Conservation (phyloP, 257 asterid genomes). For the Sherardia arvensis region DNA sequence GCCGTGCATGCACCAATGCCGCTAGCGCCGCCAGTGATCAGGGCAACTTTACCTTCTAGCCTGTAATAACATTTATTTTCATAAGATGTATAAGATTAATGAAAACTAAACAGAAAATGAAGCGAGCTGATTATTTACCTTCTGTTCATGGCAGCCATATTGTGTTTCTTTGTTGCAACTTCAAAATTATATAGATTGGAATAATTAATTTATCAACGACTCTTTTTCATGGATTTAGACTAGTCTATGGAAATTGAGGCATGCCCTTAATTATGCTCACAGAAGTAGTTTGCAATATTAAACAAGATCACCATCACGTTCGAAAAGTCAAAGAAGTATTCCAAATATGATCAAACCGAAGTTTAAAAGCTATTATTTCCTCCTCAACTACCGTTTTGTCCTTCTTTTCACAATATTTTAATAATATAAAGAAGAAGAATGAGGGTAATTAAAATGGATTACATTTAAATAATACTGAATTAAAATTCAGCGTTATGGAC, state of each 20-base stretch:
- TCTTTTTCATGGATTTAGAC: not conserved
- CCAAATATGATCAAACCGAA: not conserved
- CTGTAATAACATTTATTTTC: too few species aligned
- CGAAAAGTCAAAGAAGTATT: not conserved
- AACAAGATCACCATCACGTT: not conserved
- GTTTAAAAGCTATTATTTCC: too few species aligned
- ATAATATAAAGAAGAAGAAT: too few species aligned
- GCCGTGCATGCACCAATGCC: slow-evolving; percentile 17
- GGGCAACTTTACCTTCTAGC: slow-evolving; percentile 20
- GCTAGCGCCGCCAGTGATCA: slow-evolving; percentile 26
- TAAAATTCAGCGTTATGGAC: too few species aligned
- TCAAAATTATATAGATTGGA: not conserved
- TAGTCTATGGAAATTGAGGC: not conserved
- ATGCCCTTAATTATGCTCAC: too few species aligned
- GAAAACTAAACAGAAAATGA: too few species aligned
- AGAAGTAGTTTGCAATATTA: too few species aligned
- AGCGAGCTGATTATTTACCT: not conserved
- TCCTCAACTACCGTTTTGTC: too few species aligned
- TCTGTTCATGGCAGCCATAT: not conserved
- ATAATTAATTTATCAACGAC: not conserved
- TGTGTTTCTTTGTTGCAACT: not conserved
- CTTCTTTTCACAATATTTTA: too few species aligned
- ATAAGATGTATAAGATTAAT: too few species aligned
- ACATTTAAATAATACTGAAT: too few species aligned
- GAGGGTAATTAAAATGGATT: too few species aligned